Evolutionary conservation across 768 basidiomycete species (phyloP).

Genomic region (Amylocystis lapponica): DNA sequence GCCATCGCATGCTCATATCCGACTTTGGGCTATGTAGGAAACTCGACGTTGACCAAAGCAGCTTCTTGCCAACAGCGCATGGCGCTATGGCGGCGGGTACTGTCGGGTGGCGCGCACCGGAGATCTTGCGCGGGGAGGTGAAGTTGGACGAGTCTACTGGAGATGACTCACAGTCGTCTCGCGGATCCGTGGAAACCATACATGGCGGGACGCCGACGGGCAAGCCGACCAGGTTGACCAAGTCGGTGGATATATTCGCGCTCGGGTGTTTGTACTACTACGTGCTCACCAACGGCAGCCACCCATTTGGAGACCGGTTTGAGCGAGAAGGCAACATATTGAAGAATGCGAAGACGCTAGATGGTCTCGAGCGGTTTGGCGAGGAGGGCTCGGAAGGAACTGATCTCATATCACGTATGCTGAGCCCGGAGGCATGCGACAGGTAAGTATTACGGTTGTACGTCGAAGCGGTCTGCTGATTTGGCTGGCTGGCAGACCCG

Average conservation of each 20-base stretch:
- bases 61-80: slow-evolving; percentile 88
- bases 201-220: slow-evolving; percentile 34
- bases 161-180: slow-evolving; percentile 62
- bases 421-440: slow-evolving; percentile 65
- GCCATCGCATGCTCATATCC: slow-evolving; percentile 83
- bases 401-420: slow-evolving; percentile 74
- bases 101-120: slow-evolving; percentile 96
- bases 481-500: slow-evolving; percentile 66
- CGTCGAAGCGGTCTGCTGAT: slow-evolving; percentile 4
- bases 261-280: slow-evolving; percentile 95
- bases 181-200: slow-evolving; percentile 55
- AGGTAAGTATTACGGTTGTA: slow-evolving; percentile 48
- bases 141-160: slow-evolving; percentile 73
- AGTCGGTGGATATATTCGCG: slow-evolving; percentile 95
- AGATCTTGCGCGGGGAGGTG: slow-evolving; percentile 91
- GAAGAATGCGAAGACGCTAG: slow-evolving; percentile 68
- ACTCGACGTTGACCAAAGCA: slow-evolving; percentile 92
- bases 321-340: slow-evolving; percentile 94
- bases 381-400: slow-evolving; percentile 93
- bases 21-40: slow-evolving; percentile 98
- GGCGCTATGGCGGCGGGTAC: slow-evolving; percentile 89
- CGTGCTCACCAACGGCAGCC: slow-evolving; percentile 80
- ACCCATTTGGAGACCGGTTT: slow-evolving; percentile 92
- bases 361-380: slow-evolving; percentile 71
- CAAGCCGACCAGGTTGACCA: slow-evolving; percentile 72